Evolutionary conservation across 306 rosid species (phyloP), one percentile per base, ranked within the genome.

Genomic region (Mucuna pruriens): DNA sequence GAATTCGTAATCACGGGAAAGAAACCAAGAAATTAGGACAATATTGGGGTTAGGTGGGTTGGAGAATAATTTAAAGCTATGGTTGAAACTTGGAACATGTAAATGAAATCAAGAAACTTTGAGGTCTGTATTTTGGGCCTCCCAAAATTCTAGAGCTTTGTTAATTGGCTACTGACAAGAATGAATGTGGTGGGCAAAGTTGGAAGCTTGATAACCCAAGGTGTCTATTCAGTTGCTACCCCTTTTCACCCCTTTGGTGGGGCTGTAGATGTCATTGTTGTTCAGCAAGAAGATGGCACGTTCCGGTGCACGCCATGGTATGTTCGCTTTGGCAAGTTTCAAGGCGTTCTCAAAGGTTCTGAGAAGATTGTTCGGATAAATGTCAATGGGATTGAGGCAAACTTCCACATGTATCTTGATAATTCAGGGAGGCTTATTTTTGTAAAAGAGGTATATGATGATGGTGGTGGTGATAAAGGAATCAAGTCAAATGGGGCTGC

Each of bases 231-330:
- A 34, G 97, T 95, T 85, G 97, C 97, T 54, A 93, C 95, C 7
- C 99, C 99, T 49, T 95, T 95, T 87, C 99, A 95, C 49, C 99
- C 99, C 10, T 95, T 95, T 49, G 99, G 99, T 52, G 99, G 99
- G 79, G 99, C 99, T 57, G 95, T 95, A 66, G 99, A 95, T 83
- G 93, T 90, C 78, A 93, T 95, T 84, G 97, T 91, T 68, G 99
- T 95, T 87, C 91, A 84, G 86, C 99, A 95, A 89, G 95, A 83
- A 81, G 99, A 95, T 87, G 99, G 95, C 65, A 90, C 95, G 1
- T 95, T 95, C 71, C 85, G 95, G 29, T 90, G 95, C 78, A 91
- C 97, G 0, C 99, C 99, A 9, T 95, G 99, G 99, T 93, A 95
- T 45, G 99, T 95, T 70, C 84, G 97, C 31, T 95, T 95, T 78